These are phyloP conservation scores for Polytrichum formosum DNA, from an alignment of 225 moss, liverwort and hornwort genomes.

Conservation along the genomic window DNA sequence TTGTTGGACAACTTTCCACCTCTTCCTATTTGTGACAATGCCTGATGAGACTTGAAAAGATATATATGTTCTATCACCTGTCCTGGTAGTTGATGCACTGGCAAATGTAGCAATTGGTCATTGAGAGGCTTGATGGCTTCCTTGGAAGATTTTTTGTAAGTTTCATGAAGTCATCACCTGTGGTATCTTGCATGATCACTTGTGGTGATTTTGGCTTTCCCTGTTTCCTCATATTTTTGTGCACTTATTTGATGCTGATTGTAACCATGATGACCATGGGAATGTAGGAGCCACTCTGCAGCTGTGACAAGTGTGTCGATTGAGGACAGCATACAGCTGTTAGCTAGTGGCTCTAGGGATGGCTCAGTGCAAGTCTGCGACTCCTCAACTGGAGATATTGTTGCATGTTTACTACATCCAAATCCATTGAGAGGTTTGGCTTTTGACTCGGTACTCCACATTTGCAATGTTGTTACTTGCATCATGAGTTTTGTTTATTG, in stretches of 20 bases:
- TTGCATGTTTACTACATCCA: slow-evolving; percentile 45
- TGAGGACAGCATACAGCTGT: slow-evolving; percentile 46
- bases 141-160: too few relatives aligned
- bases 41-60: too few relatives aligned
- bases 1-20: not conserved
- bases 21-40: too few relatives aligned
- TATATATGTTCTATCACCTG: too few relatives aligned
- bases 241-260: too few relatives aligned
- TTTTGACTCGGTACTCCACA: not conserved
- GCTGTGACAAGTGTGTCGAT: slow-evolving; percentile 65
- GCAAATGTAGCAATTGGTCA: too few relatives aligned
- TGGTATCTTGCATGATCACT: too few relatives aligned
- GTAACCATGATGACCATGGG: not conserved
- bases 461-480: not conserved
- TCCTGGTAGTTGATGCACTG: too few relatives aligned
- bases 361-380: slow-evolving; percentile 78
- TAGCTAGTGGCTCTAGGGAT: slow-evolving; percentile 74
- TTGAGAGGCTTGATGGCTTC: too few relatives aligned
- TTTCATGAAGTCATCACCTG: too few relatives aligned
- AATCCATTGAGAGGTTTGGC: slow-evolving; percentile 31
- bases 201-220: too few relatives aligned
- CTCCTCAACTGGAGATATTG: slow-evolving; percentile 58
- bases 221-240: too few relatives aligned
- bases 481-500: not conserved
- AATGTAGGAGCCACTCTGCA: slow-evolving; percentile 69